A percentile compares a stretch with the other conserved stretches of the same genome.
Conservation (phyloP, 1,139 yeast genomes). For the Taphrina sp. region DNA sequence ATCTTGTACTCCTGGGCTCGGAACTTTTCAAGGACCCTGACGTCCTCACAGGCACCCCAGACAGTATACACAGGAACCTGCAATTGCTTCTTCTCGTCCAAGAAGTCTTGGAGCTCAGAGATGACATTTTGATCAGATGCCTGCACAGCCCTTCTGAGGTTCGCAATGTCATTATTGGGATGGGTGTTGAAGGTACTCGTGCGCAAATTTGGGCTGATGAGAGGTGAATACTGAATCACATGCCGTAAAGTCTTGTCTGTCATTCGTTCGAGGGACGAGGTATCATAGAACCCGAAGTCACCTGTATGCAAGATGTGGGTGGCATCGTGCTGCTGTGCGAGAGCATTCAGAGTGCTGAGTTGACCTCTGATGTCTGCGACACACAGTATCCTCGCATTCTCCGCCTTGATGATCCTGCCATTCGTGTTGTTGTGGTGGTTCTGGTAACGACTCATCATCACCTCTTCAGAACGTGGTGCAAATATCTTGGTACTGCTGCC, state of each 20-base stretch:
- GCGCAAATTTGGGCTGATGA: slow-evolving; percentile 39
- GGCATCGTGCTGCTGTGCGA: slow-evolving; percentile 52
- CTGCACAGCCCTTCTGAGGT: slow-evolving; percentile 46
- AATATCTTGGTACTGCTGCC: too few relatives aligned
- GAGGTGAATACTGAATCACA: slow-evolving; percentile 66
- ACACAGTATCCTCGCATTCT: slow-evolving; percentile 48
- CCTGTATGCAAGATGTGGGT: slow-evolving; percentile 68
- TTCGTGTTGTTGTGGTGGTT: slow-evolving; percentile 10
- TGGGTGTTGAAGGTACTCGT: slow-evolving; percentile 38
- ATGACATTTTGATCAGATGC: slow-evolving; percentile 39
- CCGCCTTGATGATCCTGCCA: slow-evolving; percentile 14
- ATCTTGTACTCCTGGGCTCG: slow-evolving; percentile 55
- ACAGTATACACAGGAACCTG: slow-evolving; percentile 71
- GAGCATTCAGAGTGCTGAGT: slow-evolving; percentile 50
- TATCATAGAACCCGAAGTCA: slow-evolving; percentile 74
- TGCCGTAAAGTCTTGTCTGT: slow-evolving; percentile 51
- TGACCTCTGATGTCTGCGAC: slow-evolving; percentile 49
- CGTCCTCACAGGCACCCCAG: slow-evolving; percentile 74
- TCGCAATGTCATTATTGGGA: slow-evolving; percentile 44
- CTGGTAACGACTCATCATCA: slow-evolving; percentile 18
- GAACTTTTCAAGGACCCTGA: slow-evolving; percentile 61
- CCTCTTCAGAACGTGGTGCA: background rate
- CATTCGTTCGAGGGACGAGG: slow-evolving; percentile 56
- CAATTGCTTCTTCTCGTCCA: slow-evolving; percentile 51
- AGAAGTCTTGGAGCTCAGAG: slow-evolving; percentile 57